Conservation (phyloP, 257 asterid species). For the Jasminum sambac region DNA sequence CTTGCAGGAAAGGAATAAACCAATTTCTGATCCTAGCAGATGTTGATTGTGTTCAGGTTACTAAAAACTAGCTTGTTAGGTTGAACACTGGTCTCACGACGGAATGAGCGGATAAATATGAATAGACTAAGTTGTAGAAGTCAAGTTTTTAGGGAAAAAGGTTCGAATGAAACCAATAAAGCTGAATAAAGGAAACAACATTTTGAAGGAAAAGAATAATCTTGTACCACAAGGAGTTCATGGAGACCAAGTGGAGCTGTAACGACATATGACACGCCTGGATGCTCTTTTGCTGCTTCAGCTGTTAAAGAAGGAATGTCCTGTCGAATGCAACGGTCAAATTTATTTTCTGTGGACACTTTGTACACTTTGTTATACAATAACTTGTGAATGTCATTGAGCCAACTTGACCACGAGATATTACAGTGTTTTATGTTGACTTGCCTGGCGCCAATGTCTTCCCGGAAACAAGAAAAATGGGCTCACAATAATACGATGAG, state of each 20-base stretch:
- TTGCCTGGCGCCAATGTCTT: slow-evolving; percentile 91
- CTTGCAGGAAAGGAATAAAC: not conserved
- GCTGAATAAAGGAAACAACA: slow-evolving; percentile 7
- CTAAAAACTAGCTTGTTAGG: no score
- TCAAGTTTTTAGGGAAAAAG: not conserved
- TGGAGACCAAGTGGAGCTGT: slow-evolving; percentile 91
- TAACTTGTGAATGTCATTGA: not conserved
- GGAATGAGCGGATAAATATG: not conserved
- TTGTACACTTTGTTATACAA: not conserved
- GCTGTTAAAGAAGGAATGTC: slow-evolving; percentile 90
- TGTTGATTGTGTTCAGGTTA: no score
- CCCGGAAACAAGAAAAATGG: slow-evolving; percentile 97
- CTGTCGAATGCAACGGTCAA: slow-evolving; percentile 37
- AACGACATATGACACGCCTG: slow-evolving; percentile 70
- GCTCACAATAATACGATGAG: slow-evolving; percentile 77
- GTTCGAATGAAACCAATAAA: not conserved
- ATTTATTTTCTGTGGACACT: not conserved
- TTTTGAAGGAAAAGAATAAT: slow-evolving; percentile 9
- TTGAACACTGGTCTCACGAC: not conserved
- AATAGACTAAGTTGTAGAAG: not conserved
- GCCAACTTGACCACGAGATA: not conserved
- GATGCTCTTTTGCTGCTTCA: slow-evolving; percentile 95
- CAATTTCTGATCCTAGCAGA: not conserved
- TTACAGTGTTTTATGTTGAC: not conserved
- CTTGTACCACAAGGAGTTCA: slow-evolving; percentile 70